Conservation (phyloP, 2,329 filamentous ascomycete species). For the Aspergillus fijiensis region DNA sequence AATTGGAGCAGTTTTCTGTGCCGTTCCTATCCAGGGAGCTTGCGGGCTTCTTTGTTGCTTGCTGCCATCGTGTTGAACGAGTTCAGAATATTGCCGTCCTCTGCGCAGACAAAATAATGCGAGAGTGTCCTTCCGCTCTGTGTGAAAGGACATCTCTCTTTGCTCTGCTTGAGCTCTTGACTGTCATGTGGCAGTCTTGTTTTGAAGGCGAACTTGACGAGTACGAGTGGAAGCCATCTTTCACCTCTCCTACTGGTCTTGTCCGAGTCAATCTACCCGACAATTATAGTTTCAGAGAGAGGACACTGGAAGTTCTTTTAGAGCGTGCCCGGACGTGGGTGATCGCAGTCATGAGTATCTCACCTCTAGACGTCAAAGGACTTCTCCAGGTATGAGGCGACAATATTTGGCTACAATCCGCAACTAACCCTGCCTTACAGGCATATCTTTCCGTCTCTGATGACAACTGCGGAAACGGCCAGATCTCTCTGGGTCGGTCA, state of each 20-base stretch:
- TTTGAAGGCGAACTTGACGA: constrained; percentile 91
- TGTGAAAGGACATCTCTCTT: constrained; percentile 90
- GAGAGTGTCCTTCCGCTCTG: constrained; percentile 79
- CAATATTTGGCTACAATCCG: not conserved
- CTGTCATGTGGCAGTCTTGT: constrained; percentile 93
- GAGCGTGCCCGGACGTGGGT: constrained; percentile 80
- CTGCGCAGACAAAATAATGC: constrained; percentile 83
- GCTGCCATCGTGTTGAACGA: constrained; percentile 88
- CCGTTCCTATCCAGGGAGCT: constrained; percentile 88
- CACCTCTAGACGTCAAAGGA: constrained; percentile 91
- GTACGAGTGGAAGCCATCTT: constrained; percentile 81
- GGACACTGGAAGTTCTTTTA: constrained; percentile 75
- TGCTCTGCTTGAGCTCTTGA: constrained; percentile 84
- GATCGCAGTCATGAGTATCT: constrained; percentile 72
- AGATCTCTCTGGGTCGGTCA: constrained; percentile 87
- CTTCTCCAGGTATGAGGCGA: constrained; percentile 61
- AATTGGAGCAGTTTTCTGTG: constrained; percentile 77
- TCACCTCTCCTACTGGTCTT: constrained; percentile 72
- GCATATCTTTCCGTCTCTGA: constrained; percentile 95
- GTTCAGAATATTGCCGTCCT: constrained; percentile 83
- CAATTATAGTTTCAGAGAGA: constrained; percentile 77
- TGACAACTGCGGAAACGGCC: constrained; percentile 85
- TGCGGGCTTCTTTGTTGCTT: constrained; percentile 78
- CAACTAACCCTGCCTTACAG: constrained; percentile 39
- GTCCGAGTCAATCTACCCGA: constrained; percentile 91